Evolutionary conservation across 371 early-diverging fungal genomes (phyloP).

Genomic region (Mucor velutinosus): DNA sequence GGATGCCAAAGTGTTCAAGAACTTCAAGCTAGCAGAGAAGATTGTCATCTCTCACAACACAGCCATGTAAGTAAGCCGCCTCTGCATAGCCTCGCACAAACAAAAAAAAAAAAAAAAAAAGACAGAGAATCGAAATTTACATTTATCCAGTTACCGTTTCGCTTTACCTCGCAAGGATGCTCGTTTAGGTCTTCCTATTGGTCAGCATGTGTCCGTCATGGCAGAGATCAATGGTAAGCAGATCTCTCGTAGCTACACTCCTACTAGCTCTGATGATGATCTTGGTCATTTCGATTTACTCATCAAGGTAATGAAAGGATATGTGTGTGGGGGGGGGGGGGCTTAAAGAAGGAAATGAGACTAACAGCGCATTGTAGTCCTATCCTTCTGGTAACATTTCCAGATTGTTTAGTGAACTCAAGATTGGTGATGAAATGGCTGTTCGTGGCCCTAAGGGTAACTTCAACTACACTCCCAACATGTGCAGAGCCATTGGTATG

Average conservation of each 20-base stretch:
- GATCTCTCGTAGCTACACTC: constrained; percentile 91
- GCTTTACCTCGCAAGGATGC: constrained; percentile 70
- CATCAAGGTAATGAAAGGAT: constrained; percentile 73
- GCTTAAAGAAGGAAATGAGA: not conserved
- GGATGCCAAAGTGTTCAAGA: constrained; percentile 76
- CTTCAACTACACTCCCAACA: constrained; percentile 82
- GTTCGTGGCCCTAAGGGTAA: constrained; percentile 90
- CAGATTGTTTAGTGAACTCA: constrained; percentile 66
- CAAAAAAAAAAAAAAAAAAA: too few species aligned
- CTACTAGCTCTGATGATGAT: constrained; percentile 84
- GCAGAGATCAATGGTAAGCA: constrained; percentile 87
- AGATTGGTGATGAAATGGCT: constrained; percentile 74
- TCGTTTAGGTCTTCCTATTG: constrained; percentile 86
- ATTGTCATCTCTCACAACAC: constrained; percentile 80
- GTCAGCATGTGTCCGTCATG: constrained; percentile 92
- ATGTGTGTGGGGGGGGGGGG: not conserved
- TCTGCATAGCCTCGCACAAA: too few species aligned
- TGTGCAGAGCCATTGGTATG: constrained; percentile 84
- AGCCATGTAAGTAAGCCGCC: constrained; percentile 62
- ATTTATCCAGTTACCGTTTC: constrained; percentile 78
- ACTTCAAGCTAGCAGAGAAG: constrained; percentile 81
- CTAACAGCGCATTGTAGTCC: constrained; percentile 69
- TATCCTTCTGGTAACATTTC: constrained; percentile 87
- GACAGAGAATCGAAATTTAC: not conserved
- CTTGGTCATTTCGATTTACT: constrained; percentile 88